Evolutionary conservation across 345 rosid species (phyloP).

Genomic region (Reutealis trisperma): DNA sequence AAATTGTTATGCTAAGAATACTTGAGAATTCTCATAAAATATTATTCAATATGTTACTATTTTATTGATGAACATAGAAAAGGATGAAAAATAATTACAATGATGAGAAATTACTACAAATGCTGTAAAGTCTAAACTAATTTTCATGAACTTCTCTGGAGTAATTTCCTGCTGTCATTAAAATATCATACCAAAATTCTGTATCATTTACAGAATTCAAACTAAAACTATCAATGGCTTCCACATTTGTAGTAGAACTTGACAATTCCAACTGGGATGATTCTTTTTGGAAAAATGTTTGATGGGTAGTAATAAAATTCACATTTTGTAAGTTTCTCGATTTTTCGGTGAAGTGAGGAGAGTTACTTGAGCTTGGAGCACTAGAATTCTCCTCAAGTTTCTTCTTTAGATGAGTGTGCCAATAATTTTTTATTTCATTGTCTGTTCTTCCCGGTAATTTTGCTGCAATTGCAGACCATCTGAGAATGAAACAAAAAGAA

Average conservation of each 20-base stretch:
- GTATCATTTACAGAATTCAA: background rate
- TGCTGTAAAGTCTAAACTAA: background rate
- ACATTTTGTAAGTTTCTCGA: background rate
- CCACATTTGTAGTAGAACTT: background rate
- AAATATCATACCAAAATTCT: slow-evolving; percentile 25
- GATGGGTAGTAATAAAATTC: background rate
- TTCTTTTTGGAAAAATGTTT: background rate
- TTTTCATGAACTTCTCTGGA: slow-evolving; percentile 9
- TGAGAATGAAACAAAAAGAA: slow-evolving; percentile 6
- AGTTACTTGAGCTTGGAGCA: background rate
- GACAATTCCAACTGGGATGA: background rate
- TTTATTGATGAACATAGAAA: background rate
- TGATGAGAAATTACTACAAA: background rate
- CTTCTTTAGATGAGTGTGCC: slow-evolving; percentile 42
- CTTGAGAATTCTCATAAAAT: too few species aligned
- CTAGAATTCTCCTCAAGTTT: slow-evolving; percentile 1
- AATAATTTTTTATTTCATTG: slow-evolving; percentile 40
- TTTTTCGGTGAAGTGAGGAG: background rate
- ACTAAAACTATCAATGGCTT: background rate
- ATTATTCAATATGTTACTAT: too few species aligned
- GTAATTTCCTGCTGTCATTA: slow-evolving; percentile 20
- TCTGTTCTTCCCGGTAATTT: slow-evolving; percentile 40
- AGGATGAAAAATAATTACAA: too few species aligned
- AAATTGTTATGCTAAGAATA: too few species aligned
- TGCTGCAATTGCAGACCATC: slow-evolving; percentile 42